These are phyloP conservation scores for Pseudoperonospora humuli DNA, from an alignment of 352 stramenopile genomes.

Conservation along the genomic window DNA sequence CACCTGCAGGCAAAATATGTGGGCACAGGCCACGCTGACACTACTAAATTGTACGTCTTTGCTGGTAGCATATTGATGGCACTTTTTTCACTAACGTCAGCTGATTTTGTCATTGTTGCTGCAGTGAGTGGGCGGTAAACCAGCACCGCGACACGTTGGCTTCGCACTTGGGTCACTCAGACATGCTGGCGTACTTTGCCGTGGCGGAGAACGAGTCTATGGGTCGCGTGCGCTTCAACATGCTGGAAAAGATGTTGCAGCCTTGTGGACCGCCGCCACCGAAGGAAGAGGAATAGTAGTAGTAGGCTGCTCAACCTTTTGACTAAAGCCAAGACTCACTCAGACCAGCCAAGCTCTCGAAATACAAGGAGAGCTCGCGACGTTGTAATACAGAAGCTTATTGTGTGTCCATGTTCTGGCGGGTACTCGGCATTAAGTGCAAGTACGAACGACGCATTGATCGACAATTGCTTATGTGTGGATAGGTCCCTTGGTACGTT, in stretches of 20 bases:
- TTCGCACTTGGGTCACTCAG: conserved; percentile 94
- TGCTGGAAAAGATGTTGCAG: conserved; percentile 78
- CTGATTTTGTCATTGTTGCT: neutral
- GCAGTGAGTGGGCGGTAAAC: conserved; percentile 96
- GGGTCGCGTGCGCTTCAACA: conserved; percentile 65
- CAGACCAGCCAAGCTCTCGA: too few species aligned
- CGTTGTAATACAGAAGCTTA: too few species aligned
- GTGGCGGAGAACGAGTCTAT: conserved; percentile 96
- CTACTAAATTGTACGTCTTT: conserved; percentile 91
- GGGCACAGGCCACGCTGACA: conserved; percentile 93
- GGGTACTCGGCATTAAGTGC: too few species aligned
- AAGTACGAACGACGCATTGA: too few species aligned
- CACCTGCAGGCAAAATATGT: conserved; percentile 93
- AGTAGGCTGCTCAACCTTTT: too few species aligned
- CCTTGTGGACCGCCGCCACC: conserved; percentile 63
- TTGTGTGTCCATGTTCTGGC: too few species aligned
- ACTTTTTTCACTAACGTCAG: neutral
- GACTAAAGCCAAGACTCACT: too few species aligned
- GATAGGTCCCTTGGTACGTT: too few species aligned
- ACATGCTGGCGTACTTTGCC: conserved; percentile 97
- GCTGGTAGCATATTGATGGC: neutral
- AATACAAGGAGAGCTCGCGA: too few species aligned
- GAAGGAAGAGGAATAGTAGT: conserved; percentile 74
- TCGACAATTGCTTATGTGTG: too few species aligned
- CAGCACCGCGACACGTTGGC: conserved; percentile 97